Evolutionary conservation across 345 rosid species (phyloP), one percentile per base, ranked within the genome.

Genomic region (Populus ilicifolia): DNA sequence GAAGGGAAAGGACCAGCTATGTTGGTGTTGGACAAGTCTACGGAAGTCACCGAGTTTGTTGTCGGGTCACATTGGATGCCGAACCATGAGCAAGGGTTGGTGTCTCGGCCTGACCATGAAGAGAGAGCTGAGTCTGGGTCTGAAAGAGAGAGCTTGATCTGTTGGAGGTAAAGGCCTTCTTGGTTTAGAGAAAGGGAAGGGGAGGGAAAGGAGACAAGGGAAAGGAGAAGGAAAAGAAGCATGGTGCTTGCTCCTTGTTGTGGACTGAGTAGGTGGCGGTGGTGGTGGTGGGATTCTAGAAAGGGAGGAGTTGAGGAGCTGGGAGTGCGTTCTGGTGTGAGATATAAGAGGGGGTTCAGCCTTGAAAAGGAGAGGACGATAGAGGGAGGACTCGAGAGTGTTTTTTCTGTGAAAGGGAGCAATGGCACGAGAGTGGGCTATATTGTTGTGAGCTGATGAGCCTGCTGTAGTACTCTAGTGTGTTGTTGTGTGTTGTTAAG

Each of bases 1-100:
- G 90, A 75, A 43, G 99, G 97, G 68, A 96, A 89, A n/a, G 93
- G 90, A 0, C 98, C 99, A 73, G 46, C 78, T 76, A 96, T 78
- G 83, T 88, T 85, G 56, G 86, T 8, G 79, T 50, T 27, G 43
- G 95, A 80, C 80, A 96, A 90, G 79, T 92, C 91, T 71, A 96
- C 36, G 77, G 95, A 89, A 71, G 87, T 83, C 23, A 96, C 93
- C 2, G 97, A 82, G 23, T 36, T 27, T 48, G 88, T 76, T 20
- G 77, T 46, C 0, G 78, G 68, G 78, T 85, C 84, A 80, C 97
- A 92, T 11, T 72, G 25, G 80, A 92, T 83, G 21, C 92, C 90
- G 63, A 2, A 73, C 95, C 97, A 91, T 30, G 79, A 78, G 46
- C 97, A 92, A 0, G 97, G 95, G 3, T 87, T 82, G 27, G 63